Evolutionary conservation across 2,329 filamentous ascomycete genomes (phyloP).

Genomic region (Aspergillus ibericus): DNA sequence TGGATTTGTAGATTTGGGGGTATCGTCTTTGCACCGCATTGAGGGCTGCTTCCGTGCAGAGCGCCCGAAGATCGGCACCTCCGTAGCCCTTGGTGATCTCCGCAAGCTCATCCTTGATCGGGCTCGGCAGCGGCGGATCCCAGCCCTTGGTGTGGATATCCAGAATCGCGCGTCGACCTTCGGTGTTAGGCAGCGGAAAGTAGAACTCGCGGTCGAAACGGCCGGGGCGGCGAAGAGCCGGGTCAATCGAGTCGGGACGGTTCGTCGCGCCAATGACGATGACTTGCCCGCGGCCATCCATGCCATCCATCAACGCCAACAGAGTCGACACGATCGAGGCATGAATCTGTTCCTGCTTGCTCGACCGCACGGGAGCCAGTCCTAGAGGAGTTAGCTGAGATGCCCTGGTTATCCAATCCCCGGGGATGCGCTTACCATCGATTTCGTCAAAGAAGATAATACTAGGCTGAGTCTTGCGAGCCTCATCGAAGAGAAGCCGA

Average conservation of each 20-base stretch:
- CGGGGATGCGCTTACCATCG: slow-evolving; percentile 62
- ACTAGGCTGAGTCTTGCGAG: slow-evolving; percentile 90
- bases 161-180: slow-evolving; percentile 79
- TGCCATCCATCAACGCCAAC: slow-evolving; percentile 93
- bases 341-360: slow-evolving; percentile 98
- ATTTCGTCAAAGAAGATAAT: slow-evolving; percentile 99
- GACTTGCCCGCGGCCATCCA: slow-evolving; percentile 97
- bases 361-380: slow-evolving; percentile 89
- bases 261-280: slow-evolving; percentile 99
- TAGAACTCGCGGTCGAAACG: slow-evolving; percentile 98
- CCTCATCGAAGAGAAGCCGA: slow-evolving; percentile 90
- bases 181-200: slow-evolving; percentile 83
- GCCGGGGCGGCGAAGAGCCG: slow-evolving; percentile 87
- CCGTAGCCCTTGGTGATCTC: slow-evolving; percentile 94
- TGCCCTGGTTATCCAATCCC: too few relatives aligned
- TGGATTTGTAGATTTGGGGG: slow-evolving; percentile 90
- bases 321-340: slow-evolving; percentile 94
- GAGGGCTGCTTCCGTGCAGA: slow-evolving; percentile 93
- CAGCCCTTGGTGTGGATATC: slow-evolving; percentile 95
- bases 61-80: slow-evolving; percentile 87
- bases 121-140: slow-evolving; percentile 71
- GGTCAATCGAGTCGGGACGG: slow-evolving; percentile 92
- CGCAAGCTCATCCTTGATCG: slow-evolving; percentile 78
- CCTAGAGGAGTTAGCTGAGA: slow-evolving; percentile 29
- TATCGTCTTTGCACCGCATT: slow-evolving; percentile 96